A percentile compares a stretch with the other conserved stretches of the same genome.
phyloP scores from a whole-genome alignment of 768 basidiomycete species.

The Panellus pusillus region DNA sequence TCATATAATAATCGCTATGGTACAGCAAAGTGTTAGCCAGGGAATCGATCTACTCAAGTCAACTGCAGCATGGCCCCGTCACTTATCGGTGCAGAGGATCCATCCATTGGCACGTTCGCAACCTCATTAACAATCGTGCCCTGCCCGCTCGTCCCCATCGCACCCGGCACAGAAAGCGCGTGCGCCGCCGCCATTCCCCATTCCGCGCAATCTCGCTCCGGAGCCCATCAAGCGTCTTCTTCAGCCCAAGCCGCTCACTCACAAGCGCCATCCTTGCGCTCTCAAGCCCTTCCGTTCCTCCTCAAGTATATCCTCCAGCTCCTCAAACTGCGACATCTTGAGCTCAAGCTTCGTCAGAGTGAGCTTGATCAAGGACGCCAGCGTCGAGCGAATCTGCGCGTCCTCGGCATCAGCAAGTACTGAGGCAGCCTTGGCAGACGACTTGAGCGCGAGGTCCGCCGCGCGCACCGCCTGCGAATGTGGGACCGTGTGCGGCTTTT shows the following conservation, averaged over 20 bases:
- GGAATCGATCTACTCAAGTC: constrained; percentile 26
- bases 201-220: constrained; percentile 63
- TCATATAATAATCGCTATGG: too few relatives aligned
- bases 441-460: constrained; percentile 82
- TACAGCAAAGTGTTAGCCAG: not conserved
- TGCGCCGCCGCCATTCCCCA: constrained; percentile 34
- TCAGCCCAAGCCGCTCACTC: constrained; percentile 72
- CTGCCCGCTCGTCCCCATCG: constrained; percentile 59
- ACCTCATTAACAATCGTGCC: constrained; percentile 60
- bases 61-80: constrained; percentile 59
- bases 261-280: constrained; percentile 76
- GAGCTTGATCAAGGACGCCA: constrained; percentile 83
- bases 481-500: constrained; percentile 47
- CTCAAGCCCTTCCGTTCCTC: constrained; percentile 87
- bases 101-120: constrained; percentile 43
- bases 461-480: constrained; percentile 80
- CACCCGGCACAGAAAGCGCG: constrained; percentile 34
- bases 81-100: constrained; percentile 52
- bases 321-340: constrained; percentile 94
- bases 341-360: constrained; percentile 87
- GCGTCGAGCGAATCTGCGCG: constrained; percentile 69
- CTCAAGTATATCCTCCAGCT: constrained; percentile 88
- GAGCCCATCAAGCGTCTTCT: constrained; percentile 70
- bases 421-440: constrained; percentile 84
- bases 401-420: constrained; percentile 84